Percentiles rank a stretch among this genome's conserved stretches.
Evolutionary conservation across 768 basidiomycete species (phyloP).

Genomic region (Termitomyces sp.): DNA sequence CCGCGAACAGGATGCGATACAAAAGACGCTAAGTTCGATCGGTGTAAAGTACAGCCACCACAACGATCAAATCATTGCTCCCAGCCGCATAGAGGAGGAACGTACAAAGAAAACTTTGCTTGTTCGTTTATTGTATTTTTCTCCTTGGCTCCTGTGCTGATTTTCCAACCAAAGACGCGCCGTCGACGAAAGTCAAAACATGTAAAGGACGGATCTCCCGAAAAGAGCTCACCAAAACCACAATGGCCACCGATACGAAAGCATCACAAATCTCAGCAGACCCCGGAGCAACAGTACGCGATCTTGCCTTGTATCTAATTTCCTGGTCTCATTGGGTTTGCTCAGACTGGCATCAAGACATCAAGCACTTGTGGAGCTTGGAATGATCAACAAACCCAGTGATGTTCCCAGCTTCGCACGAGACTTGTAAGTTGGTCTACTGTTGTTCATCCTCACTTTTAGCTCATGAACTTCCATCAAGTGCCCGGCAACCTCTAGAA

Average conservation of each 20-base stretch:
- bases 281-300: slow-evolving; percentile 51
- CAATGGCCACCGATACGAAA: slow-evolving; percentile 67
- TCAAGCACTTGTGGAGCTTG: slow-evolving; percentile 60
- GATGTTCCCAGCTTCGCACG: slow-evolving; percentile 60
- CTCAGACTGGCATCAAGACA: slow-evolving; percentile 53
- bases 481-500: slow-evolving; percentile 39
- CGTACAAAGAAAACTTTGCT: slow-evolving; percentile 52
- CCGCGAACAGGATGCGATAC: slow-evolving; percentile 44
- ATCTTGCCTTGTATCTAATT: neutral
- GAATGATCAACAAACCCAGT: slow-evolving; percentile 50
- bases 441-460: neutral
- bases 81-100: slow-evolving; percentile 68
- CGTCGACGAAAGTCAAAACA: slow-evolving; percentile 25
- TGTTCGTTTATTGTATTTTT: slow-evolving; percentile 29
- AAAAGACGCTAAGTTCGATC: slow-evolving; percentile 54
- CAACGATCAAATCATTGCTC: slow-evolving; percentile 68
- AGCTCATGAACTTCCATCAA: slow-evolving; percentile 18
- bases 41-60: slow-evolving; percentile 74
- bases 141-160: neutral
- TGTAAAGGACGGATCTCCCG: slow-evolving; percentile 15
- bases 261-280: slow-evolving; percentile 50
- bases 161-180: slow-evolving; percentile 27
- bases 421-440: slow-evolving; percentile 52
- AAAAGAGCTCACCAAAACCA: slow-evolving; percentile 33
- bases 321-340: neutral